Conservation (phyloP, 257 asterid species). For the Cordia subcordata region DNA sequence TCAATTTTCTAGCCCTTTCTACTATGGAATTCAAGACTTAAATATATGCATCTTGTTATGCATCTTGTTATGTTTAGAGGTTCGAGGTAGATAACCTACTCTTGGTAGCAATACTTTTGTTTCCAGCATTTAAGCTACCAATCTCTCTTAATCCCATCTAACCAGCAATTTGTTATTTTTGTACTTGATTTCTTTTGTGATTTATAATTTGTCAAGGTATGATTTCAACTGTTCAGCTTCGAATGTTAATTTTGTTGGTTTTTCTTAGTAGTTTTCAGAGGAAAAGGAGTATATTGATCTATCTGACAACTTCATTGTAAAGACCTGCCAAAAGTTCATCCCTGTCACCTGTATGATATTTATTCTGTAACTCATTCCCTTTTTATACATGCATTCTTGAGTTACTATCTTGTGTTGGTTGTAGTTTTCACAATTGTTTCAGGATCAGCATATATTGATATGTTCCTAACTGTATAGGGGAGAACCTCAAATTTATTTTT, state of each 20-base stretch:
- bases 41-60: constrained; percentile 12
- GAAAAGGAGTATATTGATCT: constrained; percentile 83
- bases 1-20: constrained; percentile 8
- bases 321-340: constrained; percentile 93
- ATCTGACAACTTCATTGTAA: constrained; percentile 87
- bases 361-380: neutral
- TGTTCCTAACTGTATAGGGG: too few relatives aligned
- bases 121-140: constrained; percentile 88
- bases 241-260: constrained; percentile 11
- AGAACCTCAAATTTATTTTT: too few relatives aligned
- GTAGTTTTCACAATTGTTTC: neutral
- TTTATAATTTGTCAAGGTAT: neutral
- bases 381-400: neutral
- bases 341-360: constrained; percentile 74
- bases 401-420: neutral
- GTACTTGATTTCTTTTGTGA: too few relatives aligned
- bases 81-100: constrained; percentile 75
- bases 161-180: neutral
- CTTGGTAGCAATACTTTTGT: constrained; percentile 69
- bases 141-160: constrained; percentile 12
- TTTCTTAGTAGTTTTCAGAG: constrained; percentile 58
- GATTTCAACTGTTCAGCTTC: neutral
- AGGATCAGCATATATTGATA: neutral
- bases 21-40: constrained; percentile 8
- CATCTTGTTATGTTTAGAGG: constrained; percentile 39